Evolutionary conservation across 1,139 yeast species (phyloP).

Genomic region (Geotrichum australiense): DNA sequence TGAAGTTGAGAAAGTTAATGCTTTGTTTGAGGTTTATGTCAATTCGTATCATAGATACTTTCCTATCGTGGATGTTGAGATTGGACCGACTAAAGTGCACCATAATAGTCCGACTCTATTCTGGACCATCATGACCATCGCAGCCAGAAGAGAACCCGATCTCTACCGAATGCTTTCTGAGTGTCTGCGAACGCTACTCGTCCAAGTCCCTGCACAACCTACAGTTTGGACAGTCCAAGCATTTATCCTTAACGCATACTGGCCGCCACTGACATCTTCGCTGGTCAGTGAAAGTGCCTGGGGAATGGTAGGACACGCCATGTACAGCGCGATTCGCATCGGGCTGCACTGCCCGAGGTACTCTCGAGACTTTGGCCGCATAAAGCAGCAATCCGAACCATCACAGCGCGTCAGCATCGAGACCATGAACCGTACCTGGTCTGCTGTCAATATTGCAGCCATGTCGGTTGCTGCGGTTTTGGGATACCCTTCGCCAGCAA

Average conservation of each 20-base stretch:
- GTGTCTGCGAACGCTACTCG: background rate
- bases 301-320: conserved; percentile 88
- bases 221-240: conserved; percentile 94
- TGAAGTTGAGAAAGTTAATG: background rate
- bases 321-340: conserved; percentile 83
- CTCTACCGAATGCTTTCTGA: conserved; percentile 2
- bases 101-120: conserved; percentile 78
- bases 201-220: conserved; percentile 3
- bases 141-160: conserved; percentile 51
- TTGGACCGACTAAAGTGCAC: conserved; percentile 77
- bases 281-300: conserved; percentile 92
- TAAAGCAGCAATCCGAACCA: conserved; percentile 41
- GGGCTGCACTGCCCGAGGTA: conserved; percentile 79
- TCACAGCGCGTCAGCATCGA: conserved; percentile 35
- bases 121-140: conserved; percentile 88
- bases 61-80: conserved; percentile 75
- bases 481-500: conserved; percentile 90
- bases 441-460: conserved; percentile 79
- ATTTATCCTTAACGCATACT: conserved; percentile 73
- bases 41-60: conserved; percentile 70
- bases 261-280: conserved; percentile 96
- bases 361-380: conserved; percentile 45
- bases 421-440: conserved; percentile 62
- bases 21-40: conserved; percentile 55
- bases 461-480: conserved; percentile 87